These are phyloP conservation scores for Colletotrichum tamarilloi DNA, from an alignment of 2,329 filamentous ascomycete species.

Conservation along the genomic window DNA sequence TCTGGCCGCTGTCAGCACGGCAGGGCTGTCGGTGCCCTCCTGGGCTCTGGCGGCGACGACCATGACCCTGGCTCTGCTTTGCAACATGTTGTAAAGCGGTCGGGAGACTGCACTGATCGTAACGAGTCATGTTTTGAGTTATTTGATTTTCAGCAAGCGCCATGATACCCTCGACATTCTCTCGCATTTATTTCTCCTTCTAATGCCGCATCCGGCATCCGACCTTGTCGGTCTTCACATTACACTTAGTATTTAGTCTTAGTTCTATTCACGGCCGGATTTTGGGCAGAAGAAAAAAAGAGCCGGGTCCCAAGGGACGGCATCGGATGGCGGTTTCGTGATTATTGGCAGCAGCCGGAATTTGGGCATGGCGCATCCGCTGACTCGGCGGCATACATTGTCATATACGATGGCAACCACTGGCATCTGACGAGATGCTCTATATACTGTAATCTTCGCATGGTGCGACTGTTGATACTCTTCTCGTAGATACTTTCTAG, in stretches of 20 bases:
- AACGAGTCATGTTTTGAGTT: slow-evolving; percentile 35
- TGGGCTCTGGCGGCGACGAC: slow-evolving; percentile 18
- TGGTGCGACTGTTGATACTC: slow-evolving; percentile 17
- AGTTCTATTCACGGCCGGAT: slow-evolving; percentile 1
- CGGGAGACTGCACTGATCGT: not conserved
- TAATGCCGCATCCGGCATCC: not conserved
- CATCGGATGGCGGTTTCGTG: slow-evolving; percentile 4
- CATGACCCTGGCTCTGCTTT: slow-evolving; percentile 11
- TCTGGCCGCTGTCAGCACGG: slow-evolving; percentile 46
- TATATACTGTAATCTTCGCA: slow-evolving; percentile 17
- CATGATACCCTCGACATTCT: slow-evolving; percentile 35
- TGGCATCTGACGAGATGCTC: slow-evolving; percentile 14
- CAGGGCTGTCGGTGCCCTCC: slow-evolving; percentile 33
- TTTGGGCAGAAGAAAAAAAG: not conserved
- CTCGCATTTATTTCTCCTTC: slow-evolving; percentile 21
- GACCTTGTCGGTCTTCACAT: not conserved
- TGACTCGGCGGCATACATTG: not conserved
- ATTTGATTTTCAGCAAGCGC: slow-evolving; percentile 36
- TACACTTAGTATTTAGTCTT: slow-evolving; percentile 8
- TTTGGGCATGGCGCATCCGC: not conserved
- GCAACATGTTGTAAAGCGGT: slow-evolving; percentile 4
- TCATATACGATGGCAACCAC: not conserved
- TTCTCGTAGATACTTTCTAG: slow-evolving; percentile 17
- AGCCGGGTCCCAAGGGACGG: not conserved
- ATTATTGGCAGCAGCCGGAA: not conserved